Evolutionary conservation across 306 rosid genomes (phyloP).

Genomic region (Fragaria vesca): DNA sequence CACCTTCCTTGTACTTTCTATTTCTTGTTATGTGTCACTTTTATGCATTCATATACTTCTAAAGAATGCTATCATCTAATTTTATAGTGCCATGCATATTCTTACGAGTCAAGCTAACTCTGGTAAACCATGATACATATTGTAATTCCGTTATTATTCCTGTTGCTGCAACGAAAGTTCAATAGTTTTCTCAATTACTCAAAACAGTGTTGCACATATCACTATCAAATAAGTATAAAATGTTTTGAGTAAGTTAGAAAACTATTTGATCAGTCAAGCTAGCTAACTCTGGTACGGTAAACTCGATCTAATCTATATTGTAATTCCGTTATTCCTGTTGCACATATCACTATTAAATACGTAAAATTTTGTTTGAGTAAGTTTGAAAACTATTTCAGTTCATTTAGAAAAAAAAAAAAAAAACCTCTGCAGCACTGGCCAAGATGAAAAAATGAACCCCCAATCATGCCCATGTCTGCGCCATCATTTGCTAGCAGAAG

Average conservation of each 20-base stretch:
- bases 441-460: not conserved
- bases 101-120: not conserved
- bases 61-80: not conserved
- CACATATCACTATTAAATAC: not conserved
- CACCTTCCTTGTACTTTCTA: not conserved
- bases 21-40: not conserved
- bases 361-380: not conserved
- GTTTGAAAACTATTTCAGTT: no score
- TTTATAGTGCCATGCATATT: not conserved
- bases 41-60: not conserved
- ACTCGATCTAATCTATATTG: not conserved
- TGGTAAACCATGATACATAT: no score
- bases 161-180: not conserved
- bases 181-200: no score
- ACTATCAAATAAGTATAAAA: no score
- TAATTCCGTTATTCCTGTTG: not conserved
- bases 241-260: no score
- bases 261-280: no score
- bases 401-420: no score
- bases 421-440: not conserved
- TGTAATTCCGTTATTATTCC: not conserved
- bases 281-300: not conserved
- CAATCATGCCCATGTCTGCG: not conserved
- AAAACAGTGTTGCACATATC: no score
- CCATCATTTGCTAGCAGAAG: not conserved